A percentile compares a stretch with the other conserved stretches of the same genome.
Evolutionary conservation across 2,329 filamentous ascomycete species (phyloP).

Genomic region (Alternaria consortialis): DNA sequence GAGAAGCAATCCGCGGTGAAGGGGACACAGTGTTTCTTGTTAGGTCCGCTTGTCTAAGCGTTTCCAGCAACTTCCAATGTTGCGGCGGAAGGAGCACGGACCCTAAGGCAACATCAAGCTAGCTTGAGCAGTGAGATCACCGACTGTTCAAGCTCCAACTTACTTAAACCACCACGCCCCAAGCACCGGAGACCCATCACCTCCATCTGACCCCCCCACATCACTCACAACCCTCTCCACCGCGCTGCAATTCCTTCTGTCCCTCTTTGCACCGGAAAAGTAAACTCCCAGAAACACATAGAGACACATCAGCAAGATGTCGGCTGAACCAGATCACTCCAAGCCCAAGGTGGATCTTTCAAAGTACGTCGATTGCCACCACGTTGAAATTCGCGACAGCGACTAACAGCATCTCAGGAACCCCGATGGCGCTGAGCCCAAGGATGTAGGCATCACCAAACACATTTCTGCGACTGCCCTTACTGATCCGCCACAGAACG

Average conservation of each 20-base stretch:
- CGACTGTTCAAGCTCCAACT: slow-evolving; percentile 38
- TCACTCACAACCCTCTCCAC: slow-evolving; percentile 26
- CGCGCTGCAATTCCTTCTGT: slow-evolving; percentile 26
- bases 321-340: slow-evolving; percentile 60
- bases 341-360: slow-evolving; percentile 60
- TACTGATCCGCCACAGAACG: slow-evolving; percentile 67
- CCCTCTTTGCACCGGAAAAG: slow-evolving; percentile 14
- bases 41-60: slow-evolving; percentile 21
- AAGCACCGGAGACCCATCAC: slow-evolving; percentile 25
- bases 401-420: slow-evolving; percentile 71
- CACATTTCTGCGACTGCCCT: slow-evolving; percentile 19
- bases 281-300: slow-evolving; percentile 28
- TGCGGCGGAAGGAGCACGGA: slow-evolving; percentile 36
- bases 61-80: slow-evolving; percentile 42
- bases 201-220: slow-evolving; percentile 41
- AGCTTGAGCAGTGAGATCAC: slow-evolving; percentile 38
- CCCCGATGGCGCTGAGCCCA: slow-evolving; percentile 86
- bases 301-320: slow-evolving; percentile 52
- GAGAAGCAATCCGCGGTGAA: slow-evolving; percentile 9
- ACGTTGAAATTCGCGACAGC: slow-evolving; percentile 15
- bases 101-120: slow-evolving; percentile 39
- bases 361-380: slow-evolving; percentile 51
- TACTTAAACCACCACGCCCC: slow-evolving; percentile 49
- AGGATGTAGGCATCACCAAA: slow-evolving; percentile 67
- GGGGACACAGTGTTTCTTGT: slow-evolving; percentile 31